Base-by-base conservation (phyloP, 805 yeast species). In the Ogataea naganishii region DNA sequence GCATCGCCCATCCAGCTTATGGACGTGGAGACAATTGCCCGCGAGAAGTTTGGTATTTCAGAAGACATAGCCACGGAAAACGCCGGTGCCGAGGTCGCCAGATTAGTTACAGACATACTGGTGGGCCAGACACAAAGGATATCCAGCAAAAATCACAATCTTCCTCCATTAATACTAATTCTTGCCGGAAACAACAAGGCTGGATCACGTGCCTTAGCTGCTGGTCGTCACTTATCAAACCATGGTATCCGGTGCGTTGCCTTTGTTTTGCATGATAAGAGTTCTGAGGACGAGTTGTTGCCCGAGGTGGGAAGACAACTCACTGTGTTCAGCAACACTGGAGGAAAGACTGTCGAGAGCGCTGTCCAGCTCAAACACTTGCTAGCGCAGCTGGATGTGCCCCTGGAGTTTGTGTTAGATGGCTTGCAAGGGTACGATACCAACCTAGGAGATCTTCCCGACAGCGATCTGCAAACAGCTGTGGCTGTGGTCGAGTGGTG, bases 401-500 rank as follows among this genome's bases (percentile, higher is more conserved):
- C 94, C 0, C 73, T 82, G 11, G 95, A 85, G 47, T 60, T 86
- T 36, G 69, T 85, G 7, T 47, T 86, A 13, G 96, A 86, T 51
- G 92, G 86, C 1, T 61, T 86, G 41, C 95, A 82, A 48, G 96
- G 95, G 1, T 79, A 72, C 40, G 92, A 83, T 42, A 69, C 74
- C 15, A 80, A 71, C 32, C 53, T 82, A 30, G 66, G 67, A 19
- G 92, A 81, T 48, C 51, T 78, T 23, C 60, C 56, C 29, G 64
- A 56, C 11, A 52, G 52, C 26, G 77, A 71, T 30, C 39, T 64
- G 14, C 43, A 53, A 15, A 43, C 44, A 14, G 62, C 70, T 7
- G 47, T 50, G 18, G 55, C 60, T 20, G 51, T 83, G 13, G 69
- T 83, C 16, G 51, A 56, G 4, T 86, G 95, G 94, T 69, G 79